Percentiles rank a stretch among this genome's conserved stretches.
phyloP scores from a whole-genome alignment of 2,329 filamentous ascomycete species.

The Fusarium piperis region DNA sequence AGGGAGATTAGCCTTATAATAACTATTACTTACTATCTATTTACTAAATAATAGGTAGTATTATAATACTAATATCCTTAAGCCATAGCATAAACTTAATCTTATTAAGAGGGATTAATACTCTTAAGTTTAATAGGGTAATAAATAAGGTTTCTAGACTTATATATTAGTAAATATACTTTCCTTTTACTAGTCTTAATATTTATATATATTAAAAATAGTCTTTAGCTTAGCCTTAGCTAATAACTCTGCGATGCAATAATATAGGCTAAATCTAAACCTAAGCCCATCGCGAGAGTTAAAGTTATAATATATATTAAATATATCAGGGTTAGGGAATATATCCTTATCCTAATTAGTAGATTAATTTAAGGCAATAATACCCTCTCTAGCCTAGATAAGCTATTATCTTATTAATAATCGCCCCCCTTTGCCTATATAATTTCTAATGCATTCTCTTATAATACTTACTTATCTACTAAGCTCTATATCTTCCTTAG shows the following conservation, averaged over 20 bases:
- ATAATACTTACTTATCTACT: slow-evolving; percentile 48
- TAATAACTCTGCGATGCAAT: slow-evolving; percentile 57
- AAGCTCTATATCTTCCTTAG: slow-evolving; percentile 56
- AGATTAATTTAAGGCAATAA: slow-evolving; percentile 57
- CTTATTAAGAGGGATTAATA: slow-evolving; percentile 51
- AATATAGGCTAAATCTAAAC: slow-evolving; percentile 57
- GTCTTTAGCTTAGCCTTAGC: slow-evolving; percentile 54
- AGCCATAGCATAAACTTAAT: slow-evolving; percentile 51
- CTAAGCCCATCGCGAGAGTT: slow-evolving; percentile 50
- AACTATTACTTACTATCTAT: not conserved
- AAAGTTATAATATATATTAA: slow-evolving; percentile 53
- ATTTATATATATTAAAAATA: slow-evolving; percentile 52
- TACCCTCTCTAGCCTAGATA: slow-evolving; percentile 55
- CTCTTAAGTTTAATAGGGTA: slow-evolving; percentile 50
- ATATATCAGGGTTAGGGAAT: slow-evolving; percentile 52
- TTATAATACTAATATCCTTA: slow-evolving; percentile 53
- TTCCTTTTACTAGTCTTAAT: not conserved
- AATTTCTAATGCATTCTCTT: not conserved
- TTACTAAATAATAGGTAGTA: slow-evolving; percentile 50
- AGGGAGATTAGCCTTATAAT: not conserved
- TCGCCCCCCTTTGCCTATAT: too few relatives aligned
- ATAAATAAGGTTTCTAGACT: slow-evolving; percentile 49
- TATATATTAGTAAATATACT: not conserved
- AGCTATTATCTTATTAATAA: too few relatives aligned
- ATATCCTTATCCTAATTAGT: slow-evolving; percentile 58